Base-by-base conservation (phyloP, 2,329 filamentous ascomycete genomes). In the Berkeleyomyces rouxiae region DNA sequence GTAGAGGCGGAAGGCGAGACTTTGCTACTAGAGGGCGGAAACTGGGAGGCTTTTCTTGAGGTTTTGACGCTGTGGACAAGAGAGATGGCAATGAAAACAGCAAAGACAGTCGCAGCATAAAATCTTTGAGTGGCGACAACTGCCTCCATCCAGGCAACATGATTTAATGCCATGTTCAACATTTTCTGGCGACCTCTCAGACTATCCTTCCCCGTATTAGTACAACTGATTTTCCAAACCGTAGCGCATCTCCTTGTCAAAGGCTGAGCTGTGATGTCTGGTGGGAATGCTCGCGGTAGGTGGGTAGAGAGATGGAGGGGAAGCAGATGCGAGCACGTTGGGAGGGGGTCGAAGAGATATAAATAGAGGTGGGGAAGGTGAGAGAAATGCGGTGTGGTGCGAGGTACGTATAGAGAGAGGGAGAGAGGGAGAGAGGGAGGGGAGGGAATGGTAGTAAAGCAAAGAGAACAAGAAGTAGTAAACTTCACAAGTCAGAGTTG, bases 201-300 rank as follows among this genome's bases (percentile, higher is more conserved):
- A 55, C 49, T 55, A 55, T 55, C 49, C 49, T 55, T 55, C 49
- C 33, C 49, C 49, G 49, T 55, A 55, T 55, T 55, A 55, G 49
- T 55, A 55, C 31, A 55, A 55, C 49, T 55, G 49, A 11, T 13
- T 16, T 55, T 55, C 49, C 37, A 9, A 37, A 39, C 49, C 36
- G 49, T 39, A 55, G 49, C 33, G 33, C 49, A 55, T 55, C 33
- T 55, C 49, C 49, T 31, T 55, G 31, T 55, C 23, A 13, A 55
- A 55, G 49, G n/a, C 49, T 11, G 37, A 55, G 33, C 49, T 55
- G 13, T 37, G 37, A n/a, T 4, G 43, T 11, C 10, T 46, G 43
- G 43, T n/a, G 43, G 31, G 23, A 31, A 31, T 33, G 47, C 11
- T 3, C 23, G 31, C 7, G 10, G n/a, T 31, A 31, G 47, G 33